Evolutionary conservation across 2,329 filamentous ascomycete genomes (phyloP), one percentile per base, ranked within the genome.

Genomic region (Exophiala xenobiotica): DNA sequence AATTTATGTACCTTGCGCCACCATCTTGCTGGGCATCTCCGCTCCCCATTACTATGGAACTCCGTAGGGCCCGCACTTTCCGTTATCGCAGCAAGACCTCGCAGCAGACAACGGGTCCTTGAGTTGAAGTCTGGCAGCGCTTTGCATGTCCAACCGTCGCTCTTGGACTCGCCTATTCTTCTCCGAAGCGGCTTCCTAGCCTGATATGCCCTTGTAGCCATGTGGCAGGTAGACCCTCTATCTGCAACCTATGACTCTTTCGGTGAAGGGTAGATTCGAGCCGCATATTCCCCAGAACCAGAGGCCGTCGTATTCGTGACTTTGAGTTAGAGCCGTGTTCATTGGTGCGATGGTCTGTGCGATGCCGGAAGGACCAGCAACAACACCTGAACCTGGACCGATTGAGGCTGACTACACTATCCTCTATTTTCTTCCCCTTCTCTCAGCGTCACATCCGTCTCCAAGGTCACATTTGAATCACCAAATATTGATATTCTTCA

Each of bases 381-480:
- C 26, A 20, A 35, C 24, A 46, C 31, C 42, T 33, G 42, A 19
- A 35, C 24, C 22, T 43, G n/a, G 39, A 20, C 16, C n/a, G 9
- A 35, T 35, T 46, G 42, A 46, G 42, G 42, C 42, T 46, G 42
- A 46, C 31, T 33, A 31, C 27, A 35, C 38, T 23, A 24, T 24
- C n/a, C 38, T 40, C 38, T 20, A 40, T 20, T 24, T 42, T 46
- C 19, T 19, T 35, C 22, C 29, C 41, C 39, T 29, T 45, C 23
- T n/a, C 35, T 47, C 54, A 57, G 50, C 46, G 54, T 57, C 51
- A 57, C 54, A 57, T 57, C 54, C 54, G 54, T 39, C 31, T 27
- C 45, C 46, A 58, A 38, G 44, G 55, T 58, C 49, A 55, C 55
- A 58, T 58, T 40, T 58, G 54, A 52, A 49, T 50, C 33, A 55